Percentiles rank a stretch among this genome's conserved stretches.
These are phyloP conservation scores for Wickerhamomyces strasburgensis DNA, from an alignment of 805 yeast genomes.

Conservation along the genomic window DNA sequence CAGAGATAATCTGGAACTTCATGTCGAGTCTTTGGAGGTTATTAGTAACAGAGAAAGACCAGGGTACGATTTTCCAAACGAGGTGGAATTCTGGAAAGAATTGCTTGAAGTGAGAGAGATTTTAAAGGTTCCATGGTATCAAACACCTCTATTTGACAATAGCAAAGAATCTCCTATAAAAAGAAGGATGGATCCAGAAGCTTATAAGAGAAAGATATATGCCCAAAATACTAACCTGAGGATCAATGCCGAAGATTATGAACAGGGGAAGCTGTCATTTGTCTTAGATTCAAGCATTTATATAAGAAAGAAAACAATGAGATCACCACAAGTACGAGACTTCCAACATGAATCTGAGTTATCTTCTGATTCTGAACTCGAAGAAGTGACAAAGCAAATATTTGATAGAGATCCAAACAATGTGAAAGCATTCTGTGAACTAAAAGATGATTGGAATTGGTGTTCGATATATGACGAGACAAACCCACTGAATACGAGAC, in stretches of 20 bases:
- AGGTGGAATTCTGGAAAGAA: constrained; percentile 34
- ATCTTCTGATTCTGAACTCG: constrained; percentile 7
- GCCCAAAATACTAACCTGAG: constrained; percentile 1
- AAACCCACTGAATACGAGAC: constrained; percentile 2
- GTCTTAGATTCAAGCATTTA: constrained; percentile 22
- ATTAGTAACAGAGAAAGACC: constrained; percentile 16
- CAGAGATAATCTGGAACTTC: constrained; percentile 26
- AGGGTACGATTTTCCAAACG: constrained; percentile 21
- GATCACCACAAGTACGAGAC: constrained; percentile 6
- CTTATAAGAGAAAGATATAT: constrained; percentile 7
- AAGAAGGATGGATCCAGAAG: constrained; percentile 2
- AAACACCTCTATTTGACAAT: constrained; percentile 15
- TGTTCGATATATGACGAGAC: neutral
- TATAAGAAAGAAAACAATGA: constrained; percentile 8
- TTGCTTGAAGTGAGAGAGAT: constrained; percentile 23
- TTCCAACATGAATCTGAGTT: constrained; percentile 14
- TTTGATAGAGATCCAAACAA: constrained; percentile 5
- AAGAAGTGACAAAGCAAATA: constrained; percentile 10
- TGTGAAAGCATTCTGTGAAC: neutral
- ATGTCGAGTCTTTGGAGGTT: constrained; percentile 25
- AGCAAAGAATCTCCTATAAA: neutral
- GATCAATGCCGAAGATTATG: neutral
- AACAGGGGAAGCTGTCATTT: constrained; percentile 5
- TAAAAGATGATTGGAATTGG: constrained; percentile 2
- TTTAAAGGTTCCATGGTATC: constrained; percentile 33